A percentile compares a stretch with the other conserved stretches of the same genome.
Conservation (phyloP, 2,329 filamentous ascomycete genomes). For the Bipolaris oryzae region DNA sequence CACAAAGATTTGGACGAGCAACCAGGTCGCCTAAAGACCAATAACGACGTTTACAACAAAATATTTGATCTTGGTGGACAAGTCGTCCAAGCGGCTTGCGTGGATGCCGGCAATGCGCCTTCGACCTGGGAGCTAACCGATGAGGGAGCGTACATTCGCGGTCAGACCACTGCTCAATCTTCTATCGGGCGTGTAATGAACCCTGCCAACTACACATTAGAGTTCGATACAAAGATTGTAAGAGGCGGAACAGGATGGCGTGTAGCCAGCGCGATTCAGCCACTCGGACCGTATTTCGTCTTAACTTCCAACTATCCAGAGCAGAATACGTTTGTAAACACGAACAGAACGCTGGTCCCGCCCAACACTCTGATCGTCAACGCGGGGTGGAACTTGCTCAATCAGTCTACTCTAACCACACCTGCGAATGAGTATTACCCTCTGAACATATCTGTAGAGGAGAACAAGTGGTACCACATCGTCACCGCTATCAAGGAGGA, state of each 20-base stretch:
- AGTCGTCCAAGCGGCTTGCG: conserved; percentile 44
- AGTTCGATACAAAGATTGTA: conserved; percentile 1
- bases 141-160: conserved; percentile 47
- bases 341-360: neutral
- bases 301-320: conserved; percentile 4
- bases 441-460: neutral
- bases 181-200: neutral
- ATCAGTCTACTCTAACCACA: neutral
- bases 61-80: conserved; percentile 50
- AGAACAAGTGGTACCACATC: neutral
- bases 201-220: neutral
- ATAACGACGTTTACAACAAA: conserved; percentile 37
- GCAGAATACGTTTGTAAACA: neutral
- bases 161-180: conserved; percentile 33
- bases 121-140: conserved; percentile 39
- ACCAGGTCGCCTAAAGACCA: neutral
- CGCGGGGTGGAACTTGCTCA: neutral
- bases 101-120: conserved; percentile 47
- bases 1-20: neutral
- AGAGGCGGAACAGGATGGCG: conserved; percentile 1
- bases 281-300: neutral
- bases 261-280: neutral
- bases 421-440: neutral
- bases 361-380: neutral
- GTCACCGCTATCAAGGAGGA: neutral